Percentiles rank a stretch among this genome's conserved stretches.
These are phyloP conservation scores for Dimocarpus longan DNA, from an alignment of 345 rosid species.

Conservation along the genomic window DNA sequence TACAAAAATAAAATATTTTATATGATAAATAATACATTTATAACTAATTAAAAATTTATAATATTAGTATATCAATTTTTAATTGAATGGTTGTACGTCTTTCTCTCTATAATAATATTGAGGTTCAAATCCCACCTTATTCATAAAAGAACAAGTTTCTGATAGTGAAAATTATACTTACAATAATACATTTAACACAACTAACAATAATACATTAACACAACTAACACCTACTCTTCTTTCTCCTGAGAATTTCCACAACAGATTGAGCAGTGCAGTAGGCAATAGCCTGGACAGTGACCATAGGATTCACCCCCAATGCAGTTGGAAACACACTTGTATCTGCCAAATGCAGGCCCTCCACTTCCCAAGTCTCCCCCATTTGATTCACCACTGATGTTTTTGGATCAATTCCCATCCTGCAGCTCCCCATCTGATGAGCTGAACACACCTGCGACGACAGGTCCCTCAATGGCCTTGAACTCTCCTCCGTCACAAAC, in stretches of 20 bases:
- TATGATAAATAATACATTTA: too few relatives aligned
- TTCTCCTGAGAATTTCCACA: constrained; percentile 48
- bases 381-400: constrained; percentile 63
- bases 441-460: constrained; percentile 64
- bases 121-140: too few relatives aligned
- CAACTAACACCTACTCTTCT: constrained; percentile 18
- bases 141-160: not conserved
- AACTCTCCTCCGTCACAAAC: constrained; percentile 71
- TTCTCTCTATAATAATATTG: too few relatives aligned
- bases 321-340: constrained; percentile 87
- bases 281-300: constrained; percentile 80
- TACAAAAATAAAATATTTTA: too few relatives aligned
- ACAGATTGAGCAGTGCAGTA: constrained; percentile 74
- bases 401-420: constrained; percentile 68
- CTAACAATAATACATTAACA: not conserved
- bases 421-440: constrained; percentile 93
- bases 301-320: constrained; percentile 87
- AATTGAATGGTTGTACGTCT: too few relatives aligned
- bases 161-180: not conserved
- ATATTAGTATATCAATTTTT: too few relatives aligned
- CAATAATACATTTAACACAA: not conserved
- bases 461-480: constrained; percentile 44
- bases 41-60: too few relatives aligned
- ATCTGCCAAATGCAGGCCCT: constrained; percentile 75
- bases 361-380: constrained; percentile 87